These are phyloP conservation scores for Fusarium marasasianum DNA, from an alignment of 2,329 filamentous ascomycete species.

Conservation along the genomic window DNA sequence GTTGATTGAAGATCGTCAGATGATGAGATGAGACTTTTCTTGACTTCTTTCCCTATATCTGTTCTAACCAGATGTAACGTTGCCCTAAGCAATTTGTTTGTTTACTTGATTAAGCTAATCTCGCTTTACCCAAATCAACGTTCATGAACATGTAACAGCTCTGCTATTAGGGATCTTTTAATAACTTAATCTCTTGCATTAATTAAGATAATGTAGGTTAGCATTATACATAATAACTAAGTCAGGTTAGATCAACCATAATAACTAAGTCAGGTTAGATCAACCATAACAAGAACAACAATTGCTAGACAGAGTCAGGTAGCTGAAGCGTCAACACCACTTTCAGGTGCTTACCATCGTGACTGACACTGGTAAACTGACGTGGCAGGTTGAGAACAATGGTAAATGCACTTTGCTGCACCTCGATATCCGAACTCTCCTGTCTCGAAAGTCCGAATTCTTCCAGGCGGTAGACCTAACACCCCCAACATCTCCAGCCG, in stretches of 20 bases:
- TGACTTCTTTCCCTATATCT: neutral
- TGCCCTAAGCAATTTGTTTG: rapidly evolving
- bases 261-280: neutral
- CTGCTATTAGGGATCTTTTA: no score
- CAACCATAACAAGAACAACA: rapidly evolving
- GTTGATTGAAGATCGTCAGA: neutral
- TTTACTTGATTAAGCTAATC: no score
- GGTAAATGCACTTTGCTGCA: neutral
- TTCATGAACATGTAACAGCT: no score
- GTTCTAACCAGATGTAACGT: neutral
- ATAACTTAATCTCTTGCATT: no score
- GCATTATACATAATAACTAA: no score
- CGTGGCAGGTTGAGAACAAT: neutral
- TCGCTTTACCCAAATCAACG: no score
- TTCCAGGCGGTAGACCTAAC: rapidly evolving
- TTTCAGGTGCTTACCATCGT: rapidly evolving
- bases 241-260: rapidly evolving
- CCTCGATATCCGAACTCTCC: neutral
- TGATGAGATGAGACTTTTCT: rapidly evolving
- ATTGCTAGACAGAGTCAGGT: rapidly evolving
- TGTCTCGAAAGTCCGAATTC: neutral
- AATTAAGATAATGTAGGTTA: no score
- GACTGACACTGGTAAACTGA: neutral
- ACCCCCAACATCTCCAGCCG: neutral
- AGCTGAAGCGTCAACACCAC: neutral